Evolutionary conservation across 495 filamentous ascomycete species (phyloP).

Genomic region (Talaromyces proteolyticus): DNA sequence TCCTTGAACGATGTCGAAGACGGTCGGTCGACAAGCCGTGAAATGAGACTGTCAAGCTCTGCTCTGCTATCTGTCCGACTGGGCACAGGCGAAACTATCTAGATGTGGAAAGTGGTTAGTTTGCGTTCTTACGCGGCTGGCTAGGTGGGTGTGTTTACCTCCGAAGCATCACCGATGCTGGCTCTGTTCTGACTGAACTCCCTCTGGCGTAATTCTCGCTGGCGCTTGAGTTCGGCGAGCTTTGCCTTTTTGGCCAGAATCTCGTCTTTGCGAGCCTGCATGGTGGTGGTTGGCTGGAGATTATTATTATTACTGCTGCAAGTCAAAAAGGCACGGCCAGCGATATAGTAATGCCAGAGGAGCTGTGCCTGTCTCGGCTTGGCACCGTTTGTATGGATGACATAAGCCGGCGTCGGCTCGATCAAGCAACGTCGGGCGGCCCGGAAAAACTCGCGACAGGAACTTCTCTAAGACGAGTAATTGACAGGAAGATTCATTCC

Average conservation of each 20-base stretch:
- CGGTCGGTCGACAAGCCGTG: conserved; percentile 69
- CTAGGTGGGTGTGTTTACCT: conserved; percentile 29
- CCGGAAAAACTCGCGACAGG: conserved; percentile 51
- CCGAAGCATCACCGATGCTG: conserved; percentile 53
- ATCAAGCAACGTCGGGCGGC: conserved; percentile 27
- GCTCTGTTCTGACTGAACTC: conserved; percentile 61
- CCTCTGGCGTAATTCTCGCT: conserved; percentile 73
- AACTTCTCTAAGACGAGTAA: conserved; percentile 30
- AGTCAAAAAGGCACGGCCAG: no score
- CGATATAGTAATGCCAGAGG: background rate
- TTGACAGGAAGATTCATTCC: background rate
- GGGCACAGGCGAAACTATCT: conserved; percentile 66
- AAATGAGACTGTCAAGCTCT: conserved; percentile 80
- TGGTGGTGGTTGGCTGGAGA: conserved; percentile 19
- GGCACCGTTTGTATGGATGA: conserved; percentile 22
- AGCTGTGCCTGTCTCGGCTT: background rate
- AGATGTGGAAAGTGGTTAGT: conserved; percentile 9
- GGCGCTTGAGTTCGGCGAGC: conserved; percentile 91
- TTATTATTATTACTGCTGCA: no score
- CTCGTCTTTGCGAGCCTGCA: conserved; percentile 88
- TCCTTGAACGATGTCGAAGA: conserved; percentile 67
- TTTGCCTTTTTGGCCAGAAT: conserved; percentile 90
- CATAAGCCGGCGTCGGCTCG: conserved; percentile 27
- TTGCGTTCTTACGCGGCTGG: background rate
- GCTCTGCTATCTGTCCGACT: conserved; percentile 63